Percentiles rank a stretch among this genome's conserved stretches.
Evolutionary conservation across 2,329 filamentous ascomycete species (phyloP).

Genomic region (Cercospora zeae-maydis): DNA sequence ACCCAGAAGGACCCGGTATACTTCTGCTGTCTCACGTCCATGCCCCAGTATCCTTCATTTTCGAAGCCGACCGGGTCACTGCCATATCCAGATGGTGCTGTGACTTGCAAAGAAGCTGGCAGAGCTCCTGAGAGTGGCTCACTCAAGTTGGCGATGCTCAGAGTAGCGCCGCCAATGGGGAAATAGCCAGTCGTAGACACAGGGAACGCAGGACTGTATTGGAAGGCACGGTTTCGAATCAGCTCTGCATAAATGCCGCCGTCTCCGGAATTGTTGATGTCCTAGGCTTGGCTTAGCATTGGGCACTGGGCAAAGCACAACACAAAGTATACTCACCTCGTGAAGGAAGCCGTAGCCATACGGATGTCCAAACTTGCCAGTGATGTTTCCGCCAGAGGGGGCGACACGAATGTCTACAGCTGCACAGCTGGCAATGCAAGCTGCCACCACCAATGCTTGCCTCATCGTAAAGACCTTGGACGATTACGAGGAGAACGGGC

Average conservation of each 20-base stretch:
- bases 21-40: constrained; percentile 45
- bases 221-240: constrained; percentile 68
- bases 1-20: constrained; percentile 39
- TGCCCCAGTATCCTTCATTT: constrained; percentile 51
- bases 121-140: constrained; percentile 28
- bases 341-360: constrained; percentile 20
- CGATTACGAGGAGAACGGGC: neutral
- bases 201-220: constrained; percentile 37
- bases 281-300: constrained; percentile 42
- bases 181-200: constrained; percentile 21
- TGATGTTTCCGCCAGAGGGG: constrained; percentile 22
- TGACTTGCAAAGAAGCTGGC: constrained; percentile 28
- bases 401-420: constrained; percentile 18
- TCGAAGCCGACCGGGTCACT: constrained; percentile 46
- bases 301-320: neutral
- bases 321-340: constrained; percentile 9
- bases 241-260: constrained; percentile 71
- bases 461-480: neutral
- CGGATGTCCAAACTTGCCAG: constrained; percentile 12
- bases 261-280: constrained; percentile 59
- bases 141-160: constrained; percentile 24
- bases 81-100: constrained; percentile 25
- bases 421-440: constrained; percentile 1
- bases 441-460: neutral
- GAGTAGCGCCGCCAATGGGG: constrained; percentile 23